Evolutionary conservation across 2,329 filamentous ascomycete genomes (phyloP).

Genomic region (Fusarium burgessii): DNA sequence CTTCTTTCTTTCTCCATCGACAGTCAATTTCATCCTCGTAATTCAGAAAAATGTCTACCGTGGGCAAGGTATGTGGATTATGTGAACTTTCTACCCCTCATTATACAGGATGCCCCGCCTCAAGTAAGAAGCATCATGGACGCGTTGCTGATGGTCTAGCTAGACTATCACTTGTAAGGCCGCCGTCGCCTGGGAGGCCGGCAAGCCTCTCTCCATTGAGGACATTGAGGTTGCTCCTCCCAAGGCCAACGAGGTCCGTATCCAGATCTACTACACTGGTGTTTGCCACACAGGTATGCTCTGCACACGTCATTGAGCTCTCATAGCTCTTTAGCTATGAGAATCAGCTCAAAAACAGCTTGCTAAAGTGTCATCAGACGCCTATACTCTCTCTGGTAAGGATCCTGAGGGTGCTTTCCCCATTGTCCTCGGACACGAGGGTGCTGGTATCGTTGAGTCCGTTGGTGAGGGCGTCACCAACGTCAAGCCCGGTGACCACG

Average conservation of each 20-base stretch:
- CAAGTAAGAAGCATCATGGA: conserved; percentile 17
- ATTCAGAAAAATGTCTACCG: conserved; percentile 59
- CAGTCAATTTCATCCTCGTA: conserved; percentile 29
- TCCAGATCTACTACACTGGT: conserved; percentile 96
- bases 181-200: conserved; percentile 96
- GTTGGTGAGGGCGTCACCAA: conserved; percentile 94
- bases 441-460: conserved; percentile 91
- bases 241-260: conserved; percentile 92
- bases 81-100: conserved; percentile 33
- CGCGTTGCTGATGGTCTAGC: conserved; percentile 35
- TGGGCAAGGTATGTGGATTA: conserved; percentile 60
- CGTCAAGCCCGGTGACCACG: conserved; percentile 93
- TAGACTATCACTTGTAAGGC: conserved; percentile 97
- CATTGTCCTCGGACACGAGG: conserved; percentile 89
- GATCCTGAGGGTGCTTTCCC: conserved; percentile 96
- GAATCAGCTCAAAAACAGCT: not conserved
- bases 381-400: conserved; percentile 95
- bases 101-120: conserved; percentile 41
- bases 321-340: not conserved
- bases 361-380: conserved; percentile 66
- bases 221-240: conserved; percentile 93
- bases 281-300: conserved; percentile 93
- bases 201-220: conserved; percentile 88
- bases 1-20: conserved; percentile 26
- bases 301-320: conserved; percentile 19